Evolutionary conservation across 192 early-diverging fungal species (phyloP).

Genomic region (Endogone sp.): DNA sequence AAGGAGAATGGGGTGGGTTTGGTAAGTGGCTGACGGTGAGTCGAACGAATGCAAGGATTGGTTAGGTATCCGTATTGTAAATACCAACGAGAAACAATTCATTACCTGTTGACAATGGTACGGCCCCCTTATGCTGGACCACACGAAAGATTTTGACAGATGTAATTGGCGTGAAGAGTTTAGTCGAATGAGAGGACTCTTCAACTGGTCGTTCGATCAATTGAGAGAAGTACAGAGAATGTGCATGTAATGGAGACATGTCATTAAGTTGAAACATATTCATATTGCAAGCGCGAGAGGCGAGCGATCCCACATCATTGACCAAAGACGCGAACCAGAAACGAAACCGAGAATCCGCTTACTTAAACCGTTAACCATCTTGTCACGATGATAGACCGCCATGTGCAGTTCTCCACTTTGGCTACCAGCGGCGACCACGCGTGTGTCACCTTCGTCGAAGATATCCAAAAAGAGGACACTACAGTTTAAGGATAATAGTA

Average conservation of each 20-base stretch:
- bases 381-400: slow-evolving; percentile 21
- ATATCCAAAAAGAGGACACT: slow-evolving; percentile 28
- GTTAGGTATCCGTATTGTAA: no score
- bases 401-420: slow-evolving; percentile 31
- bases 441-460: slow-evolving; percentile 9
- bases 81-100: no score
- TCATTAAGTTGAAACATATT: no score
- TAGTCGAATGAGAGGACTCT: slow-evolving; percentile 16
- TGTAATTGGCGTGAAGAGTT: slow-evolving; percentile 28
- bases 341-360: neutral
- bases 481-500: no score
- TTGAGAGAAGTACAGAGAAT: no score
- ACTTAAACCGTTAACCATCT: neutral
- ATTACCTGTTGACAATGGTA: neutral
- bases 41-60: no score
- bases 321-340: neutral
- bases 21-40: no score
- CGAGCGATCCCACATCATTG: neutral
- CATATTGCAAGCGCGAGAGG: no score
- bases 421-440: slow-evolving; percentile 25
- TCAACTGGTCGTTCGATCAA: slow-evolving; percentile 8
- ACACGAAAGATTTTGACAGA: slow-evolving; percentile 29
- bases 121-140: neutral
- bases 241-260: no score
- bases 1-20: no score